Evolutionary conservation across 768 basidiomycete genomes (phyloP).

Genomic region (Psilocybe azurescens): DNA sequence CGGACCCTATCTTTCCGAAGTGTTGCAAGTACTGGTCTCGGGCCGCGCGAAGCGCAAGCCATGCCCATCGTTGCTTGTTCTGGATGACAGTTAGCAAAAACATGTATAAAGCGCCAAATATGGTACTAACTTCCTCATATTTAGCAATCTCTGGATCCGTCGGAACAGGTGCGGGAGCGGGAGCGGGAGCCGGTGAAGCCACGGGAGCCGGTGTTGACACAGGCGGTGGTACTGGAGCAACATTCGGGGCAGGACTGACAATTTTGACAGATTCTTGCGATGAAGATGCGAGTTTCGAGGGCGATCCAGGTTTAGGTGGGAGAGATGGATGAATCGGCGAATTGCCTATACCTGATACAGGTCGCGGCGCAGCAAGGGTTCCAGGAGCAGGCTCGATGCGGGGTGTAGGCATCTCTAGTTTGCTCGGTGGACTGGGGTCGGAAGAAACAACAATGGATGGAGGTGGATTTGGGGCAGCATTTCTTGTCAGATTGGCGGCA

Average conservation of each 20-base stretch:
- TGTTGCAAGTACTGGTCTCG: conserved; percentile 76
- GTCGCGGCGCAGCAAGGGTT: conserved; percentile 31
- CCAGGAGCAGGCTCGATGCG: conserved; percentile 16
- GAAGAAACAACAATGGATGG: conserved; percentile 20
- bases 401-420: conserved; percentile 8
- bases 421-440: conserved; percentile 14
- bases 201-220: conserved; percentile 29
- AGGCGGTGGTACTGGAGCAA: conserved; percentile 32
- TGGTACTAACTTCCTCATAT: conserved; percentile 64
- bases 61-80: conserved; percentile 81
- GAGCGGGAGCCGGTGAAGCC: conserved; percentile 25
- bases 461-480: conserved; percentile 14
- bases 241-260: conserved; percentile 27
- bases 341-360: conserved; percentile 32
- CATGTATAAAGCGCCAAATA: not conserved
- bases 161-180: conserved; percentile 32
- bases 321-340: conserved; percentile 71
- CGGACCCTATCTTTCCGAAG: conserved; percentile 83
- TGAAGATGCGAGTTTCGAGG: conserved; percentile 34
- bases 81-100: conserved; percentile 31
- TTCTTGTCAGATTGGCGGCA: conserved; percentile 6
- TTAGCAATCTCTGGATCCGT: conserved; percentile 48
- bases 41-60: conserved; percentile 80
- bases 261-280: conserved; percentile 26
- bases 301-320: conserved; percentile 69